Evolutionary conservation across 805 yeast genomes (phyloP).

Genomic region (Saturnispora serradocipensis): DNA sequence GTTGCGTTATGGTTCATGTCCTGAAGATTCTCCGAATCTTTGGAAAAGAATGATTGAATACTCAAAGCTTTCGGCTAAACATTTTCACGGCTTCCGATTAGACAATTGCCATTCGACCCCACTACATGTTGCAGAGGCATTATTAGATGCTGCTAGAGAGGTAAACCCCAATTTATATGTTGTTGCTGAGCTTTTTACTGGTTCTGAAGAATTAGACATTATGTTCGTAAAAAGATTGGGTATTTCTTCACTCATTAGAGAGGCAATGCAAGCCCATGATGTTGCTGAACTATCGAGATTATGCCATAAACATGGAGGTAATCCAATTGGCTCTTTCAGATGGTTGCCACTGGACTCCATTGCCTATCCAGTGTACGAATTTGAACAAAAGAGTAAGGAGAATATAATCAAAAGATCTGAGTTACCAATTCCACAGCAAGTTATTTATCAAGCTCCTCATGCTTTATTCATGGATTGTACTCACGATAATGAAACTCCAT

Average conservation of each 20-base stretch:
- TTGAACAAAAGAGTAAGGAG: constrained; percentile 16
- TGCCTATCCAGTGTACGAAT: constrained; percentile 50
- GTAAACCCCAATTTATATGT: constrained; percentile 82
- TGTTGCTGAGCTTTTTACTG: constrained; percentile 90
- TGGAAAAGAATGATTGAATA: constrained; percentile 87
- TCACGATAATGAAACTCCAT: constrained; percentile 88
- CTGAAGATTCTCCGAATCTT: constrained; percentile 77
- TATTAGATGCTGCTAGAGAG: constrained; percentile 79
- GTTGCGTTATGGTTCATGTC: constrained; percentile 69
- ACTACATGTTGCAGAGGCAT: constrained; percentile 81
- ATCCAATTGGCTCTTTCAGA: constrained; percentile 86
- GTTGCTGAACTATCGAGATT: constrained; percentile 78
- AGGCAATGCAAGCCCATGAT: constrained; percentile 95
- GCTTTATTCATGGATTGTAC: constrained; percentile 97
- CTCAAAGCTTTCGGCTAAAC: constrained; percentile 56
- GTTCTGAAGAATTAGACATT: constrained; percentile 85
- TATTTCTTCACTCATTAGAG: constrained; percentile 80
- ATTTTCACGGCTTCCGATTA: constrained; percentile 82
- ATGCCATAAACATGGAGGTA: constrained; percentile 88
- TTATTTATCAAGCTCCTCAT: constrained; percentile 72
- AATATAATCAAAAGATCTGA: constrained; percentile 41
- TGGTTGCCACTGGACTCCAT: constrained; percentile 71
- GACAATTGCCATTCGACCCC: constrained; percentile 98
- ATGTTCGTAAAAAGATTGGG: constrained; percentile 87
- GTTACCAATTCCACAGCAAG: constrained; percentile 54